phyloP scores from a whole-genome alignment of 1,284 basidiomycete species.

The Schizopora paradoxa region DNA sequence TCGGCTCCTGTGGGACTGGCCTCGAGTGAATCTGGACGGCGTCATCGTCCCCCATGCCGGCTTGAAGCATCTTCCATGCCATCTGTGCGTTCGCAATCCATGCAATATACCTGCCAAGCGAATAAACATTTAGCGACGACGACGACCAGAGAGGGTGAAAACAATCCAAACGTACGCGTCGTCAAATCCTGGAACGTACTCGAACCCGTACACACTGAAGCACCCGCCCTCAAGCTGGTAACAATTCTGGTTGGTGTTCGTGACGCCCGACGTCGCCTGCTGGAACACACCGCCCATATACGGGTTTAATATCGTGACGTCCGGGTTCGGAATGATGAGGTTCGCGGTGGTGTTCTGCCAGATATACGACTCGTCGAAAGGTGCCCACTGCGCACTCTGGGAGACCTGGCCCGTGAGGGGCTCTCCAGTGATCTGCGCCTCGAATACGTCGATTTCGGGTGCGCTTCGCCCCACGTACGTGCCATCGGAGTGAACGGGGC shows the following conservation, averaged over 20 bases:
- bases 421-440: slow-evolving; percentile 49
- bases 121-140: slow-evolving; percentile 2
- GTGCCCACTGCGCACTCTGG: slow-evolving; percentile 24
- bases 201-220: slow-evolving; percentile 43
- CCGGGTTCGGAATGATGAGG: slow-evolving; percentile 31
- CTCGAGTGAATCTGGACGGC: slow-evolving; percentile 54
- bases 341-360: slow-evolving; percentile 31
- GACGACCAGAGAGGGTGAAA: not conserved
- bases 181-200: slow-evolving; percentile 56
- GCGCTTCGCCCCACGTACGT: slow-evolving; percentile 70
- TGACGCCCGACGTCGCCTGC: slow-evolving; percentile 28
- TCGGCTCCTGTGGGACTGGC: slow-evolving; percentile 65
- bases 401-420: slow-evolving; percentile 19
- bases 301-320: slow-evolving; percentile 30
- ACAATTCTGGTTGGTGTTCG: slow-evolving; percentile 23
- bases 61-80: slow-evolving; percentile 62
- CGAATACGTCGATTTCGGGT: slow-evolving; percentile 83
- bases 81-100: slow-evolving; percentile 57
- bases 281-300: slow-evolving; percentile 35
- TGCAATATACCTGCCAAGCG: slow-evolving; percentile 49
- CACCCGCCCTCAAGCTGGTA: slow-evolving; percentile 38
- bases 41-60: slow-evolving; percentile 57
- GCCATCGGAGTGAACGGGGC: slow-evolving; percentile 54
- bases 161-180: slow-evolving; percentile 33
- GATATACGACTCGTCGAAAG: slow-evolving; percentile 22